Percentiles rank a stretch among this genome's conserved stretches.
phyloP scores from a whole-genome alignment of 2,329 filamentous ascomycete genomes.

The Penicillium sp. region DNA sequence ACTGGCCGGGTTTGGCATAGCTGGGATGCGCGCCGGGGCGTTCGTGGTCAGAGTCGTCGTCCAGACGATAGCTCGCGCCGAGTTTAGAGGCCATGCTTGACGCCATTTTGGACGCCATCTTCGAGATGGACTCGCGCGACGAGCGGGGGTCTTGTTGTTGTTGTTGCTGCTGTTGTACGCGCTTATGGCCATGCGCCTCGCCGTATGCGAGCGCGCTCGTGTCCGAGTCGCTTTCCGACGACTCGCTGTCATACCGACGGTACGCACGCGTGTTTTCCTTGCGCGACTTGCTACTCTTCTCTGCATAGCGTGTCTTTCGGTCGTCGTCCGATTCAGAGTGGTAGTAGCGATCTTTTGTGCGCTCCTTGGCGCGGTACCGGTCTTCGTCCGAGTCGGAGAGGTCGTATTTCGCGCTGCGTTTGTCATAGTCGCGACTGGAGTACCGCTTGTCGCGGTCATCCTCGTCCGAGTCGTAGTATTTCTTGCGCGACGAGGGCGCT shows the following conservation, averaged over 20 bases:
- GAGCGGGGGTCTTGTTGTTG: constrained; percentile 12
- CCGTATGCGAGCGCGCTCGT: constrained; percentile 38
- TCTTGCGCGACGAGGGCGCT: constrained; percentile 17
- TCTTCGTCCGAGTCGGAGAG: constrained; percentile 21
- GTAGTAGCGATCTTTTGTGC: constrained; percentile 23
- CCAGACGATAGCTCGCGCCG: constrained; percentile 14
- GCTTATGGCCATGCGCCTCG: constrained; percentile 17
- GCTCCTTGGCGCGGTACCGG: constrained; percentile 18
- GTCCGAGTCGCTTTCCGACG: constrained; percentile 26
- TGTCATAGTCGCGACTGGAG: too few species aligned
- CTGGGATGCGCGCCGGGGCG: constrained; percentile 27
- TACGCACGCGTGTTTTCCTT: too few species aligned
- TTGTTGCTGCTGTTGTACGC: not conserved
- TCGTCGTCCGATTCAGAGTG: constrained; percentile 24
- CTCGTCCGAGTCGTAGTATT: constrained; percentile 25
- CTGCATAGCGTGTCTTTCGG: constrained; percentile 3
- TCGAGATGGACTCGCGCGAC: constrained; percentile 9
- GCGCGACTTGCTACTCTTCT: too few species aligned
- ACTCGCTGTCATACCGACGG: constrained; percentile 16
- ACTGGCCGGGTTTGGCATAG: constrained; percentile 29
- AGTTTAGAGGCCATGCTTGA: constrained; percentile 1
- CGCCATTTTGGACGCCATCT: constrained; percentile 2
- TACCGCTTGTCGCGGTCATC: constrained; percentile 15
- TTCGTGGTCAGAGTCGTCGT: constrained; percentile 17
- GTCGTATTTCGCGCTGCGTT: constrained; percentile 20